Percentiles rank a stretch among this genome's conserved stretches.
These are phyloP conservation scores for Verbena officinalis DNA, from an alignment of 257 asterid genomes.

Conservation along the genomic window DNA sequence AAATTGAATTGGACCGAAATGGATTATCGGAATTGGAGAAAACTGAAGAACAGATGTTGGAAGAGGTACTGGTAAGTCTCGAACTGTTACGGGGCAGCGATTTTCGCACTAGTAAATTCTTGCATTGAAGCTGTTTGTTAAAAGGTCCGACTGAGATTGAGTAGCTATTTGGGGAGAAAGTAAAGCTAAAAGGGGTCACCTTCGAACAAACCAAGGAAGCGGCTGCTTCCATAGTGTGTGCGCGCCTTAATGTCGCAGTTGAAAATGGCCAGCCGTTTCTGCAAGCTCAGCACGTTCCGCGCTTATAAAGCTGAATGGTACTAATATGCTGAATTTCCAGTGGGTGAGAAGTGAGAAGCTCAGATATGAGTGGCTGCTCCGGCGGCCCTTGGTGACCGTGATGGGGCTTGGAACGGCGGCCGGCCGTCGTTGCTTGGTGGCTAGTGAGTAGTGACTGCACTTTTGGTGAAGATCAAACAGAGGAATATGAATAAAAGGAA, in stretches of 20 bases:
- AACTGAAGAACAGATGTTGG: slow-evolving; percentile 14
- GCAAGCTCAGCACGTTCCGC: no score
- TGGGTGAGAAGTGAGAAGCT: no score
- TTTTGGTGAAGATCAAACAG: no score
- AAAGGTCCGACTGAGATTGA: slow-evolving; percentile 50
- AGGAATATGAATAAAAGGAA: no score
- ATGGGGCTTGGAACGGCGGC: no score
- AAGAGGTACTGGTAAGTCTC: slow-evolving; percentile 26
- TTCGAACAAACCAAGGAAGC: slow-evolving; percentile 51
- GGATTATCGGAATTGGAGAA: background rate
- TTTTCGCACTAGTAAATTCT: slow-evolving; percentile 21
- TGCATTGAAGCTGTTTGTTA: slow-evolving; percentile 54
- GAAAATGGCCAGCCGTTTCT: slow-evolving; percentile 1
- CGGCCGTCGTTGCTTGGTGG: no score
- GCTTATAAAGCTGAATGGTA: no score
- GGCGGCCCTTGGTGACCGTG: no score
- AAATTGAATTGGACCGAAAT: slow-evolving; percentile 3
- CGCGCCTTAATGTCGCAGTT: slow-evolving; percentile 3
- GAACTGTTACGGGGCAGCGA: slow-evolving; percentile 6
- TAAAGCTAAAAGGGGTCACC: slow-evolving; percentile 46
- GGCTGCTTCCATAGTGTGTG: slow-evolving; percentile 50
- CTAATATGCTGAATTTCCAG: no score
- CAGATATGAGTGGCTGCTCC: no score
- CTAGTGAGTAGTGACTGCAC: no score
- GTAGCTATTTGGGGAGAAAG: slow-evolving; percentile 17